These are phyloP conservation scores for Diplocarpon mali DNA, from an alignment of 2,329 filamentous ascomycete genomes.

Conservation along the genomic window DNA sequence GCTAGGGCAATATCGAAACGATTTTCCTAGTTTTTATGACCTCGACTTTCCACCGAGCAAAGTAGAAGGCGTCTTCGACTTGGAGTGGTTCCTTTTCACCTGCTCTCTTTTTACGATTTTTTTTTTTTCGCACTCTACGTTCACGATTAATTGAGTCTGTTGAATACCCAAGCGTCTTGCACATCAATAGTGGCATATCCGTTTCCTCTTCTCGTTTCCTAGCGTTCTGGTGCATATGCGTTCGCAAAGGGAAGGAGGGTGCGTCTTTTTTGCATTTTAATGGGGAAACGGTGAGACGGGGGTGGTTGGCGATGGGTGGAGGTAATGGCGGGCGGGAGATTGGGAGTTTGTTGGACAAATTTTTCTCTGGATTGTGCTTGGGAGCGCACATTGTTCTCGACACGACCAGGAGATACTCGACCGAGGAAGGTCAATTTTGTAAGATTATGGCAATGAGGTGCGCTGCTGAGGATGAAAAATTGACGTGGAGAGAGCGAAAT, in stretches of 20 bases:
- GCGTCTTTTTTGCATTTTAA: background rate
- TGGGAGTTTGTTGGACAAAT: background rate
- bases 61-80: background rate
- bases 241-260: background rate
- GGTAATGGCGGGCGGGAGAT: background rate
- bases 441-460: constrained; percentile 4
- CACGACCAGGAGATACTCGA: background rate
- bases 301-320: background rate
- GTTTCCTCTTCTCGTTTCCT: constrained; percentile 1
- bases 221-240: background rate
- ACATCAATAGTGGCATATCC: constrained; percentile 8
- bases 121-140: constrained; percentile 3
- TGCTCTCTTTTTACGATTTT: constrained; percentile 9
- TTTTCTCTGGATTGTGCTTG: constrained; percentile 3
- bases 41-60: background rate
- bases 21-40: constrained; percentile 1
- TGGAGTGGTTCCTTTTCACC: constrained; percentile 19
- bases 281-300: background rate
- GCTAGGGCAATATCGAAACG: background rate
- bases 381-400: background rate
- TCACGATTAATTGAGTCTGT: constrained; percentile 6
- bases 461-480: background rate
- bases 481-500: background rate
- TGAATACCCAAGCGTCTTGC: constrained; percentile 15
- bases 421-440: constrained; percentile 1